phyloP scores from a whole-genome alignment of 805 yeast genomes.

The Barnettozyma wickerhamii region DNA sequence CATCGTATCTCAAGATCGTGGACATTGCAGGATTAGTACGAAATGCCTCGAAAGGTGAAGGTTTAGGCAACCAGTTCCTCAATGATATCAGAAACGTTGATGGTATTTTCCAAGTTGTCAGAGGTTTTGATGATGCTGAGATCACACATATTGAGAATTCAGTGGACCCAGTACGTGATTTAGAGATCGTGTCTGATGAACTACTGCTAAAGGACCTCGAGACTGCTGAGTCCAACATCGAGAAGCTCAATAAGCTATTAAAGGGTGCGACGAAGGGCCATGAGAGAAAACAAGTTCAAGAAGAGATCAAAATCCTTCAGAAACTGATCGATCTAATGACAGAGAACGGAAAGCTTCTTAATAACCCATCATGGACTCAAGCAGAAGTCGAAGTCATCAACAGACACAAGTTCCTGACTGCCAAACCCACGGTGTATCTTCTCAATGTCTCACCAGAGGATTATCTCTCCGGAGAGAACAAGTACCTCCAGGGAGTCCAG shows the following conservation, averaged over 20 bases:
- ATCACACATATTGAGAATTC: conserved; percentile 70
- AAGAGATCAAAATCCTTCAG: conserved; percentile 33
- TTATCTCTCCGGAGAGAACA: conserved; percentile 48
- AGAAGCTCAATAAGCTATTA: conserved; percentile 39
- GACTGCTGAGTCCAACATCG: conserved; percentile 56
- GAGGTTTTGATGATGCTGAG: conserved; percentile 72
- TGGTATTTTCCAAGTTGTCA: conserved; percentile 74
- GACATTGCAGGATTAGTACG: conserved; percentile 83
- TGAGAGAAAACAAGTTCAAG: conserved; percentile 44
- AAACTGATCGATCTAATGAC: conserved; percentile 47
- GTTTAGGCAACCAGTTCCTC: conserved; percentile 76
- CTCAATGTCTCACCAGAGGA: conserved; percentile 73
- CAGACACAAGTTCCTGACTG: conserved; percentile 70
- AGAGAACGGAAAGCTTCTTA: conserved; percentile 61
- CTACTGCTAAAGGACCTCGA: conserved; percentile 75
- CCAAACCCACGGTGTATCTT: conserved; percentile 81
- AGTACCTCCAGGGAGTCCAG: conserved; percentile 45
- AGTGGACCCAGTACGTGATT: conserved; percentile 72
- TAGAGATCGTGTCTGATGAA: conserved; percentile 72
- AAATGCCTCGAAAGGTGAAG: conserved; percentile 82
- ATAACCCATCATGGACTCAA: conserved; percentile 53
- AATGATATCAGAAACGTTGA: conserved; percentile 77
- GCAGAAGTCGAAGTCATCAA: conserved; percentile 67
- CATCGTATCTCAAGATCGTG: conserved; percentile 64
- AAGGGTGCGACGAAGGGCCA: conserved; percentile 38